phyloP scores from a whole-genome alignment of 257 asterid species.

The Solanum phureja region DNA sequence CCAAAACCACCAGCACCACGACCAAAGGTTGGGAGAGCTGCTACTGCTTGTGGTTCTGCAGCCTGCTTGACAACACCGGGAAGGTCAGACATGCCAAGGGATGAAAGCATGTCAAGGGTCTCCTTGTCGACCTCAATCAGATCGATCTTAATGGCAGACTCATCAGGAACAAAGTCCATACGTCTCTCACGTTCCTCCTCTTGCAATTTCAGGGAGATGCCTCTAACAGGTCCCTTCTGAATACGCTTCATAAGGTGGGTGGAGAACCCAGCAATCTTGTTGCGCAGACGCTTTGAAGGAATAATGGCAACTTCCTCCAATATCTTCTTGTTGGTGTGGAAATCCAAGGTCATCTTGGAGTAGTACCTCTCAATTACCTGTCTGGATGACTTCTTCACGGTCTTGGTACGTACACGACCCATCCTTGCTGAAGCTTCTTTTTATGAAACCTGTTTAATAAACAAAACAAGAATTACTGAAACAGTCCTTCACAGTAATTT shows the following conservation, averaged over 20 bases:
- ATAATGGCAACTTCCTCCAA: constrained; percentile 32
- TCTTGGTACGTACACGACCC: constrained; percentile 50
- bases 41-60: constrained; percentile 13
- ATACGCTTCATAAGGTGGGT: constrained; percentile 40
- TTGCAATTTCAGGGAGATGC: constrained; percentile 34
- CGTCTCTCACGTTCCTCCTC: constrained; percentile 42
- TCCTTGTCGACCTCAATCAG: constrained; percentile 42
- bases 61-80: constrained; percentile 35
- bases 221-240: constrained; percentile 33
- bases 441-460: neutral
- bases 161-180: constrained; percentile 47
- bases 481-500: neutral
- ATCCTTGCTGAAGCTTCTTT: constrained; percentile 4
- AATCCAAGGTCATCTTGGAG: constrained; percentile 44
- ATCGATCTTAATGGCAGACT: constrained; percentile 41
- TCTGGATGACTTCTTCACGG: constrained; percentile 43
- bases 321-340: constrained; percentile 41
- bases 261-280: constrained; percentile 36
- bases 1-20: constrained; percentile 27
- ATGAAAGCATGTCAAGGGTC: constrained; percentile 36
- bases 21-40: constrained; percentile 13
- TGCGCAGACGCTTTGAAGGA: constrained; percentile 30
- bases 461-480: neutral
- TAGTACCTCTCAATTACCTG: constrained; percentile 42
- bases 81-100: constrained; percentile 37